These are phyloP conservation scores for Boletus rubroflammeus DNA, from an alignment of 768 basidiomycete species.

Conservation along the genomic window DNA sequence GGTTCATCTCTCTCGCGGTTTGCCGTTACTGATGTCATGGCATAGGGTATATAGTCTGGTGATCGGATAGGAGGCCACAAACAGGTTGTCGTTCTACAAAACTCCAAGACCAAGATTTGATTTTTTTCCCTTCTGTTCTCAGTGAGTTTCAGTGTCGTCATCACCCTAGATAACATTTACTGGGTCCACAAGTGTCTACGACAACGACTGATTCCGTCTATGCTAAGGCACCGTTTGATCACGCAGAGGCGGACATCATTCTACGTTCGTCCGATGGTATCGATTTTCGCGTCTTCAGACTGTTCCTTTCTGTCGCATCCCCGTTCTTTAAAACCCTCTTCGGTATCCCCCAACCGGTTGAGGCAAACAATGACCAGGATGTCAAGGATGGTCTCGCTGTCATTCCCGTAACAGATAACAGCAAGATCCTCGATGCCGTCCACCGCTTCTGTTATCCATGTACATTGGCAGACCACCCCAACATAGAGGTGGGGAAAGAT, in stretches of 20 bases:
- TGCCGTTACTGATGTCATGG: background rate
- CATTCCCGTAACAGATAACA: slow-evolving; percentile 16
- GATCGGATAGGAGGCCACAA: too few species aligned
- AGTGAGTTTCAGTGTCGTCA: background rate
- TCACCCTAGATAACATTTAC: background rate
- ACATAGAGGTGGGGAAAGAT: slow-evolving; percentile 5
- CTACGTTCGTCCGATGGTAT: slow-evolving; percentile 28
- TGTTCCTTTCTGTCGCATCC: slow-evolving; percentile 28
- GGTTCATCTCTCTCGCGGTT: background rate
- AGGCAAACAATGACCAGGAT: slow-evolving; percentile 8
- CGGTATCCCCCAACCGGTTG: slow-evolving; percentile 21
- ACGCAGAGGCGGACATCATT: slow-evolving; percentile 23
- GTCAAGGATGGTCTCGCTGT: slow-evolving; percentile 15
- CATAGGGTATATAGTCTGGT: too few species aligned
- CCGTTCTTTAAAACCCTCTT: slow-evolving; percentile 36
- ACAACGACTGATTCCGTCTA: too few species aligned
- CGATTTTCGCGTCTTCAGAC: slow-evolving; percentile 26
- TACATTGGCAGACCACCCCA: slow-evolving; percentile 22
- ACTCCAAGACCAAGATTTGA: background rate
- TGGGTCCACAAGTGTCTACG: background rate
- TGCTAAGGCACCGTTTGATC: slow-evolving; percentile 15
- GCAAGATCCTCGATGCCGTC: slow-evolving; percentile 19
- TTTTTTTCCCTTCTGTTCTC: background rate
- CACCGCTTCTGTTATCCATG: slow-evolving; percentile 26
- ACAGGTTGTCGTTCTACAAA: background rate